phyloP scores from a whole-genome alignment of 75 land plant genomes.

The Sequoiadendron giganteum region DNA sequence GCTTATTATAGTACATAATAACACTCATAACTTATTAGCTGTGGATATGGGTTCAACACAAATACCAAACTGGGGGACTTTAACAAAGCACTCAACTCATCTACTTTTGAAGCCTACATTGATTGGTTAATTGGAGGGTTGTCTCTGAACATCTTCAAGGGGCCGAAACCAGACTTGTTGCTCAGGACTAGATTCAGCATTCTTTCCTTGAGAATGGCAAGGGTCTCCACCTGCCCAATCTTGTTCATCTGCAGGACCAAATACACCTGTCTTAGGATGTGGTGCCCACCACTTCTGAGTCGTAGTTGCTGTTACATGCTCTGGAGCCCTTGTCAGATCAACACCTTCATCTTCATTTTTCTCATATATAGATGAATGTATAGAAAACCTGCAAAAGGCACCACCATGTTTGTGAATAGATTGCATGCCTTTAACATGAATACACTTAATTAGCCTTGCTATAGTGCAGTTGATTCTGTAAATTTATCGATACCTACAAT shows the following conservation, averaged over 20 bases:
- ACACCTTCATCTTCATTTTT: constrained; percentile 58
- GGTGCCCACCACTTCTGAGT: constrained; percentile 59
- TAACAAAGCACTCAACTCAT: neutral
- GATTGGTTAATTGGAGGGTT: constrained; percentile 3
- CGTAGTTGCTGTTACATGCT: constrained; percentile 25
- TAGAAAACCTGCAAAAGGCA: constrained; percentile 7
- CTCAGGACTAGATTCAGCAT: constrained; percentile 20
- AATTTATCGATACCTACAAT: neutral
- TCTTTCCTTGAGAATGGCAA: neutral
- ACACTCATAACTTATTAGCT: neutral
- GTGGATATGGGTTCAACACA: too few species aligned
- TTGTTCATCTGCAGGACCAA: constrained; percentile 36
- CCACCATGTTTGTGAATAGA: neutral
- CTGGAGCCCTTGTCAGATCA: constrained; percentile 37
- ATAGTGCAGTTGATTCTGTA: neutral
- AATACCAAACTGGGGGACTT: neutral
- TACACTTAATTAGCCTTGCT: neutral
- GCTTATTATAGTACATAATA: neutral
- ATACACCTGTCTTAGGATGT: constrained; percentile 57
- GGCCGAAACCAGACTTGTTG: constrained; percentile 49
- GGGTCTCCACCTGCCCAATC: neutral
- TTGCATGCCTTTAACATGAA: neutral
- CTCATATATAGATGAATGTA: constrained; percentile 29
- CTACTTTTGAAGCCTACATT: neutral
- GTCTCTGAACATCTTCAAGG: constrained; percentile 30